A percentile compares a stretch with the other conserved stretches of the same genome.
Evolutionary conservation across 208 protist genomes (phyloP).

Genomic region (Trypanosoma mega): DNA sequence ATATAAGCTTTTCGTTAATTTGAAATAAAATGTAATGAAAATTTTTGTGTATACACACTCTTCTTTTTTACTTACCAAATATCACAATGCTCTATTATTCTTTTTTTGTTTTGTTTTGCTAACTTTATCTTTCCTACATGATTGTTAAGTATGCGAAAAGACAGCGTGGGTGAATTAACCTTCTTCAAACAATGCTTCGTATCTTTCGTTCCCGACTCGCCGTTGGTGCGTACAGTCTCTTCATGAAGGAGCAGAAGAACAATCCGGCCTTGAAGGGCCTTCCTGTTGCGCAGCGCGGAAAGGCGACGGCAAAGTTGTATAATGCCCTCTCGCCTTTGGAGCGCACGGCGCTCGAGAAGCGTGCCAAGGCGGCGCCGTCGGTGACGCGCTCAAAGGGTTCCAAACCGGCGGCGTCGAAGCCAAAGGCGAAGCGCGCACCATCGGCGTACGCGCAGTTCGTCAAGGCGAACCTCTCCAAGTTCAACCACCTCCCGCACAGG

Average conservation of each 20-base stretch:
- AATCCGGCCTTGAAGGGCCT: constrained; percentile 80
- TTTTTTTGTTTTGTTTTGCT: too few relatives aligned
- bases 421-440: constrained; percentile 25
- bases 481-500: constrained; percentile 61
- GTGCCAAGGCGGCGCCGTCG: constrained; percentile 46
- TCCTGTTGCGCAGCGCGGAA: constrained; percentile 60
- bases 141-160: too few relatives aligned
- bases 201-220: constrained; percentile 59
- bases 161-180: too few relatives aligned
- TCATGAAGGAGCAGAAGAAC: constrained; percentile 89
- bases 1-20: too few relatives aligned
- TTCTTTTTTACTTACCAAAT: too few relatives aligned
- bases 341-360: constrained; percentile 54
- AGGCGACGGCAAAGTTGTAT: constrained; percentile 80
- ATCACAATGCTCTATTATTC: too few relatives aligned
- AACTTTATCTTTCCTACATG: too few relatives aligned
- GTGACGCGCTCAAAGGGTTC: constrained; percentile 27
- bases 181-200: constrained; percentile 47
- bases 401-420: too few relatives aligned
- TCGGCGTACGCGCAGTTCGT: constrained; percentile 74
- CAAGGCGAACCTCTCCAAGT: constrained; percentile 76
- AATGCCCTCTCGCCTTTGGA: constrained; percentile 57
- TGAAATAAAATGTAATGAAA: too few relatives aligned
- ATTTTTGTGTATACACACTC: too few relatives aligned
- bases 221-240: constrained; percentile 75